A percentile compares a stretch with the other conserved stretches of the same genome.
Conservation (phyloP, 2,329 filamentous ascomycete genomes). For the Penicillium rolfsii region DNA sequence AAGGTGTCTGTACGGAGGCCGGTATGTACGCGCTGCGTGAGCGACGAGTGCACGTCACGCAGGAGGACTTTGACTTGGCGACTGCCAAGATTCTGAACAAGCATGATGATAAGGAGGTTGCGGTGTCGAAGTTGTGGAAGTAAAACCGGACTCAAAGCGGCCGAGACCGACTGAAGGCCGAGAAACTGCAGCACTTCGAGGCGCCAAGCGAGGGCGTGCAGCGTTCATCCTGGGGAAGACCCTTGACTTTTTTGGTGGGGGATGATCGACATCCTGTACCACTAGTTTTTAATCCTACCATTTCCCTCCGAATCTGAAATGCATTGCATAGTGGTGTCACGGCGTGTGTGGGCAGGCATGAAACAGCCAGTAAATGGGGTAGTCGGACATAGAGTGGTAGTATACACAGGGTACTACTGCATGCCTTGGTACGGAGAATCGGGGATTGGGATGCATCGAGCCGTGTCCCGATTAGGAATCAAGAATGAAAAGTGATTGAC, state of each 20-base stretch:
- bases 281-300: constrained; percentile 29
- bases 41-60: constrained; percentile 94
- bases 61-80: constrained; percentile 97
- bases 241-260: neutral
- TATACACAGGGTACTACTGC: neutral
- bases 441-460: neutral
- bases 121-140: constrained; percentile 44
- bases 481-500: neutral
- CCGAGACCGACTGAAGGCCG: neutral
- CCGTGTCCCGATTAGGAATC: neutral
- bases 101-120: constrained; percentile 90
- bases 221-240: constrained; percentile 6
- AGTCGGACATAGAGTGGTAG: neutral
- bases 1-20: constrained; percentile 98
- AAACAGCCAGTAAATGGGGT: neutral
- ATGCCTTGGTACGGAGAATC: neutral
- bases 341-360: constrained; percentile 12
- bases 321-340: constrained; percentile 10
- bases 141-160: constrained; percentile 21
- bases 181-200: constrained; percentile 1
- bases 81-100: constrained; percentile 99
- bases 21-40: constrained; percentile 98
- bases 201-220: constrained; percentile 7
- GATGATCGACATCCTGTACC: constrained; percentile 30
- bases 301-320: constrained; percentile 2